Conservation (phyloP, 2,329 filamentous ascomycete species). For the Xylaria sp. region DNA sequence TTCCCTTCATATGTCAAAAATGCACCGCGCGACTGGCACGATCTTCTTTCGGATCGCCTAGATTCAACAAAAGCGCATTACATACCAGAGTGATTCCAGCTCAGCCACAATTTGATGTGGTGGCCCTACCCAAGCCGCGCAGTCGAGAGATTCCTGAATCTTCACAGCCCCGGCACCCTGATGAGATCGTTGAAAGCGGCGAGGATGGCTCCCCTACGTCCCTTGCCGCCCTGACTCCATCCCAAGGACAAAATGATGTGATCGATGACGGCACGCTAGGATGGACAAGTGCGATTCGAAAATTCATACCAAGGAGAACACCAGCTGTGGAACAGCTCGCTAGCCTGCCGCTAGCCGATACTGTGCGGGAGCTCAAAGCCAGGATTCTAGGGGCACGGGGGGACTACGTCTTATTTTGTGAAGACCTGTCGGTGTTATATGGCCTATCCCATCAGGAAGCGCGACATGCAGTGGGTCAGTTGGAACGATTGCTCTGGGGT, state of each 20-base stretch:
- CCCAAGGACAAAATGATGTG: constrained; percentile 8
- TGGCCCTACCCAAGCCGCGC: background rate
- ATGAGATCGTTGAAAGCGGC: background rate
- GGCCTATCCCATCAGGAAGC: constrained; percentile 41
- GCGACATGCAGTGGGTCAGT: constrained; percentile 44
- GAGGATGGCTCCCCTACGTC: background rate
- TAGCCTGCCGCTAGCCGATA: constrained; percentile 1
- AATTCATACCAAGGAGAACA: constrained; percentile 25
- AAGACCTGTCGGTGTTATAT: constrained; percentile 41
- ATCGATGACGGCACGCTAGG: background rate
- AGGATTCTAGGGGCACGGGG: constrained; percentile 42
- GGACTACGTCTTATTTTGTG: constrained; percentile 30
- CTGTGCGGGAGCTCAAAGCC: constrained; percentile 34
- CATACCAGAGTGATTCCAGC: constrained; percentile 28
- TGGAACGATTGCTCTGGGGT: constrained; percentile 44
- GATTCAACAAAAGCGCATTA: background rate
- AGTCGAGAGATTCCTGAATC: background rate
- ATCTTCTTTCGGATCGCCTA: background rate
- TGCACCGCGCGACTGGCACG: constrained; percentile 45
- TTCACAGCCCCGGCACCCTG: background rate
- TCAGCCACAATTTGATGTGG: constrained; percentile 2
- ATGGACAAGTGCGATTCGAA: constrained; percentile 16
- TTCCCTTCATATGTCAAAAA: constrained; percentile 47
- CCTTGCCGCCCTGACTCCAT: background rate
- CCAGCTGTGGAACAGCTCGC: constrained; percentile 2